A percentile compares a stretch with the other conserved stretches of the same genome.
These are phyloP conservation scores for Kodamaea sagamina DNA, from an alignment of 805 yeast species.

Conservation along the genomic window DNA sequence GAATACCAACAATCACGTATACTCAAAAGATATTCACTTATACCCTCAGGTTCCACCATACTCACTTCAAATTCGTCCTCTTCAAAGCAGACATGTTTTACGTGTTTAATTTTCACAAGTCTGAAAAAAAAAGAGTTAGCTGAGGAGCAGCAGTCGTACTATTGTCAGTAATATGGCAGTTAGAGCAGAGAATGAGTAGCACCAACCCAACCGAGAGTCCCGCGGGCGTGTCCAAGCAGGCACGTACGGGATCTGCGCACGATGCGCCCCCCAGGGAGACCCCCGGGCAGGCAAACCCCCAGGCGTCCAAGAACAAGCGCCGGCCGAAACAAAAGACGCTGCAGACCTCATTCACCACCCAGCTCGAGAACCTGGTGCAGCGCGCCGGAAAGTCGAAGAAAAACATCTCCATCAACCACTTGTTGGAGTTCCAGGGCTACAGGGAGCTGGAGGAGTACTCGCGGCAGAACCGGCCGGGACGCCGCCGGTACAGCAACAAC, in stretches of 20 bases:
- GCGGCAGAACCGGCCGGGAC: slow-evolving; percentile 5
- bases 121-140: too few species aligned
- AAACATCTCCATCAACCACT: slow-evolving; percentile 61
- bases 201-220: not conserved
- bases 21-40: too few species aligned
- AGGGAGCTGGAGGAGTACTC: slow-evolving; percentile 40
- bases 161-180: not conserved
- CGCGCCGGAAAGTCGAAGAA: slow-evolving; percentile 25
- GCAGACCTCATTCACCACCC: not conserved
- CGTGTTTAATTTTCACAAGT: not conserved
- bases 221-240: not conserved
- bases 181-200: not conserved
- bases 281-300: not conserved
- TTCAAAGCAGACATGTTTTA: slow-evolving; percentile 18
- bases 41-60: slow-evolving; percentile 8
- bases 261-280: not conserved
- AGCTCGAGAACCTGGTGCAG: not conserved
- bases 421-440: slow-evolving; percentile 56
- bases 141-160: too few species aligned
- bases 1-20: not conserved
- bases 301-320: not conserved
- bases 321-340: not conserved
- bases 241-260: too few species aligned
- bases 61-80: slow-evolving; percentile 33
- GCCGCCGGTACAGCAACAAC: slow-evolving; percentile 13